Conservation (phyloP, 768 basidiomycete species). For the Pholiota conissans region DNA sequence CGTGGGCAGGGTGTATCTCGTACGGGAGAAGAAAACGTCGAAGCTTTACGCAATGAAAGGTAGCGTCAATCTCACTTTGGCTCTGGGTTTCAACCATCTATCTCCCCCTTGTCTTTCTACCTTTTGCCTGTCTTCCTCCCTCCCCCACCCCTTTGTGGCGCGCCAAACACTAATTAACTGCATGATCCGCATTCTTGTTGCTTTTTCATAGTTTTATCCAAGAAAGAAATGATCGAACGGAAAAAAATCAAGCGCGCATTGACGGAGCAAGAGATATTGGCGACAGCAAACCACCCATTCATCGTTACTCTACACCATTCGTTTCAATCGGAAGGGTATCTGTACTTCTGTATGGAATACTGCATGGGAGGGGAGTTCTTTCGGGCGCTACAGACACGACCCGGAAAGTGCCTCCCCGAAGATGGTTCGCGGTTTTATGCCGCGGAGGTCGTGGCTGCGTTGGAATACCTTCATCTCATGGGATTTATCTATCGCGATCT, state of each 20-base stretch:
- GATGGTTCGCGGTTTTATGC: conserved; percentile 97
- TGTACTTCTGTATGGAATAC: conserved; percentile 99
- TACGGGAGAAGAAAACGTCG: conserved; percentile 95
- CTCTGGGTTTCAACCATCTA: conserved; percentile 19
- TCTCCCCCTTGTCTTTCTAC: conserved; percentile 12
- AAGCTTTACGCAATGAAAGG: conserved; percentile 99
- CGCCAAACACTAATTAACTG: conserved; percentile 32
- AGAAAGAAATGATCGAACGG: conserved; percentile 99
- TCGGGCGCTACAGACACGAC: conserved; percentile 92
- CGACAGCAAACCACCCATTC: conserved; percentile 98
- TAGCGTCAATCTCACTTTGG: conserved; percentile 39
- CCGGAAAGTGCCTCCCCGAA: conserved; percentile 95
- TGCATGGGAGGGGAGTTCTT: conserved; percentile 99
- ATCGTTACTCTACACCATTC: conserved; percentile 99
- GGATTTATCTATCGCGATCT: conserved; percentile 99
- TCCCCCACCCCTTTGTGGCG: conserved; percentile 31
- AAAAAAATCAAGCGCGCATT: conserved; percentile 99
- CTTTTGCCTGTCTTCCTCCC: conserved; percentile 14
- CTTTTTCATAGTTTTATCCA: conserved; percentile 79
- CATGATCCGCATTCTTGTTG: conserved; percentile 29
- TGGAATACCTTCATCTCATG: conserved; percentile 99
- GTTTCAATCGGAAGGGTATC: conserved; percentile 96
- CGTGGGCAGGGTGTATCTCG: conserved; percentile 97
- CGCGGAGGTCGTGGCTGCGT: conserved; percentile 94
- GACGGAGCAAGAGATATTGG: conserved; percentile 98